These are phyloP conservation scores for Pythium oligandrum DNA, from an alignment of 352 stramenopile genomes.

Conservation along the genomic window DNA sequence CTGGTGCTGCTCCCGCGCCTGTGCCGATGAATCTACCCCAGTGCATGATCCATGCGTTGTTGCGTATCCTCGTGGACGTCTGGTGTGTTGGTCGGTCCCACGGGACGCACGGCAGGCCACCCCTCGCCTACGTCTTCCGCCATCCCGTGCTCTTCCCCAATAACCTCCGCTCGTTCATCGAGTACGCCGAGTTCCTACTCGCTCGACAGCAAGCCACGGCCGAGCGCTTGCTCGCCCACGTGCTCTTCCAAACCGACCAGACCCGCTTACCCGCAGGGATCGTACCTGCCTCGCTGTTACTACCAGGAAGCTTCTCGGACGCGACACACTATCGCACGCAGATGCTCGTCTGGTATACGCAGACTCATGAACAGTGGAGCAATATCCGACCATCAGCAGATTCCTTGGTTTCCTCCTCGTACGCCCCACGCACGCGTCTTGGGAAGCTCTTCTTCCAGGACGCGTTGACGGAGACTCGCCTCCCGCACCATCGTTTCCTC, in stretches of 20 bases:
- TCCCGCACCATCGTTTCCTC: slow-evolving; percentile 54
- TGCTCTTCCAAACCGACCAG: not conserved
- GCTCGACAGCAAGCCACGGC: slow-evolving; percentile 33
- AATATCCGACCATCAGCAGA: too few species aligned
- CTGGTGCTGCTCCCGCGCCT: too few species aligned
- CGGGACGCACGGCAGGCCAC: not conserved
- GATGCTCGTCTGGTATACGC: slow-evolving; percentile 11
- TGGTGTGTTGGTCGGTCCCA: not conserved
- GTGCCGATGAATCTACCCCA: not conserved
- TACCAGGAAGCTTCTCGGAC: slow-evolving; percentile 4
- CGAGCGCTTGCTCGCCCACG: not conserved
- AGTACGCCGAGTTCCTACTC: slow-evolving; percentile 61
- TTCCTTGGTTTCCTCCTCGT: too few species aligned
- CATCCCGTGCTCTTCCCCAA: slow-evolving; percentile 25
- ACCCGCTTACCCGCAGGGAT: slow-evolving; percentile 14
- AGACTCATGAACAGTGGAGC: too few species aligned
- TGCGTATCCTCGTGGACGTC: not conserved
- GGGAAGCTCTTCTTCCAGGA: slow-evolving; percentile 39
- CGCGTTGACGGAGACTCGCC: slow-evolving; percentile 38
- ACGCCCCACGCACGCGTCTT: slow-evolving; percentile 31
- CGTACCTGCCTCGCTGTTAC: slow-evolving; percentile 4
- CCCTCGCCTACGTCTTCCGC: slow-evolving; percentile 35
- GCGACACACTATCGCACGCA: slow-evolving; percentile 10
- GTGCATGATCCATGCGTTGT: not conserved
- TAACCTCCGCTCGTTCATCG: slow-evolving; percentile 49